Evolutionary conservation across 176 grass and related monocot species (phyloP).

Genomic region (Thalia dealbata): DNA sequence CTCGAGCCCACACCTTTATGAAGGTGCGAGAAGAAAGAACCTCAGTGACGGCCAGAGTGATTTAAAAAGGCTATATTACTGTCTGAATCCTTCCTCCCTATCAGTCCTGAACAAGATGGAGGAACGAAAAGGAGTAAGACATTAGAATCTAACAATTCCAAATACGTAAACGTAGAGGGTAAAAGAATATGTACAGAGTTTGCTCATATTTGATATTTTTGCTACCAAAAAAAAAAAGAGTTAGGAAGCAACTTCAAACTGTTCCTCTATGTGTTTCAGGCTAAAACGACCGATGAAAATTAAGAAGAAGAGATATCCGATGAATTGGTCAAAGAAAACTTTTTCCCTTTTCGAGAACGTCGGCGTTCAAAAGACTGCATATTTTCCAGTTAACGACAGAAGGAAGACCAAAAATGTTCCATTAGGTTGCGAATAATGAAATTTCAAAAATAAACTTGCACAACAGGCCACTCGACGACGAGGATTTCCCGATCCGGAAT

Average conservation of each 20-base stretch:
- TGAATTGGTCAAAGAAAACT: not conserved
- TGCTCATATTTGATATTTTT: not conserved
- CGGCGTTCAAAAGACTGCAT: not conserved
- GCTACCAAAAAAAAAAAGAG: not conserved
- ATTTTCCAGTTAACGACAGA: not conserved
- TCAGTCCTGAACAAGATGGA: not conserved
- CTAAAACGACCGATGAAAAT: not conserved
- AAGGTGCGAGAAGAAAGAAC: slow-evolving; percentile 29
- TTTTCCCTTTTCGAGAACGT: not conserved
- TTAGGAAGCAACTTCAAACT: not conserved
- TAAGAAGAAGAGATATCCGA: not conserved
- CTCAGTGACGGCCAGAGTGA: slow-evolving; percentile 55
- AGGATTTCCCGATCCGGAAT: not conserved
- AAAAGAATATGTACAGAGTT: not conserved
- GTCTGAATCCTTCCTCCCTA: slow-evolving; percentile 28
- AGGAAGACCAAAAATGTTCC: not conserved
- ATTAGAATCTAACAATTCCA: not conserved
- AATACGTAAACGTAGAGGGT: not conserved
- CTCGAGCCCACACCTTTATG: slow-evolving; percentile 41
- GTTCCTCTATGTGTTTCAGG: not conserved
- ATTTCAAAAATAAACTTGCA: not conserved
- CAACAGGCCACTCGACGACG: not conserved
- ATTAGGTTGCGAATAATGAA: not conserved
- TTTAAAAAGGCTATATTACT: slow-evolving; percentile 18
- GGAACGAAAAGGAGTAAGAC: not conserved